Conservation (phyloP, 2,329 filamentous ascomycete genomes). For the Stemphylium lycopersici region DNA sequence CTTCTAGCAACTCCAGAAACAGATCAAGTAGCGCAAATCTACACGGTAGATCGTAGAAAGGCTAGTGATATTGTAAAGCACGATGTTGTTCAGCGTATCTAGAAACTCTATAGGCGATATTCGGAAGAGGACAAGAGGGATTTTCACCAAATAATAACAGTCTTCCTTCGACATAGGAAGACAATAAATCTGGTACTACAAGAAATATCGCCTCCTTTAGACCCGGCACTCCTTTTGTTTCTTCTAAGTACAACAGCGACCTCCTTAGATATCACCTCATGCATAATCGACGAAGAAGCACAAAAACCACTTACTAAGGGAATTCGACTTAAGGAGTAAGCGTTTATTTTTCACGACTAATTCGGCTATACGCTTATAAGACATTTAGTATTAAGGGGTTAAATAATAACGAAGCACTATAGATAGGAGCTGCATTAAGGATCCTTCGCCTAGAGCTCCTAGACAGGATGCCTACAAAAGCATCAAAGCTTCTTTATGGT, state of each 20-base stretch:
- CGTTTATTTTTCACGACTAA: not conserved
- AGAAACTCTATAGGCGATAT: not conserved
- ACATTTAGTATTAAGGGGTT: not conserved
- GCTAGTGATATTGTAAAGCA: not conserved
- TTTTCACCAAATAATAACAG: not conserved
- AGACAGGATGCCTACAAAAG: not conserved
- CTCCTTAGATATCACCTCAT: not conserved
- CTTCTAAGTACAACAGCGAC: not conserved
- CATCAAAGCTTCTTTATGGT: not conserved
- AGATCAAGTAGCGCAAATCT: not conserved
- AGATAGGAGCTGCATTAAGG: not conserved
- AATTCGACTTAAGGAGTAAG: not conserved
- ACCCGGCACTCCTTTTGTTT: not conserved
- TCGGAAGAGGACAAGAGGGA: not conserved
- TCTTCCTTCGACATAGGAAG: not conserved
- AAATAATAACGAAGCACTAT: not conserved
- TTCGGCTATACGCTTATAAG: not conserved
- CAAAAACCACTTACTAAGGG: not conserved
- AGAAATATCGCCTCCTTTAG: not conserved
- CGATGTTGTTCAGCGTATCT: not conserved
- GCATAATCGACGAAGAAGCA: not conserved
- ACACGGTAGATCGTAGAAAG: not conserved
- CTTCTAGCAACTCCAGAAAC: not conserved
- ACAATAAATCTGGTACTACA: not conserved
- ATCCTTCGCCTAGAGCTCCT: not conserved